These are phyloP conservation scores for Gossypium stocksii DNA, from an alignment of 345 rosid species.

Conservation along the genomic window DNA sequence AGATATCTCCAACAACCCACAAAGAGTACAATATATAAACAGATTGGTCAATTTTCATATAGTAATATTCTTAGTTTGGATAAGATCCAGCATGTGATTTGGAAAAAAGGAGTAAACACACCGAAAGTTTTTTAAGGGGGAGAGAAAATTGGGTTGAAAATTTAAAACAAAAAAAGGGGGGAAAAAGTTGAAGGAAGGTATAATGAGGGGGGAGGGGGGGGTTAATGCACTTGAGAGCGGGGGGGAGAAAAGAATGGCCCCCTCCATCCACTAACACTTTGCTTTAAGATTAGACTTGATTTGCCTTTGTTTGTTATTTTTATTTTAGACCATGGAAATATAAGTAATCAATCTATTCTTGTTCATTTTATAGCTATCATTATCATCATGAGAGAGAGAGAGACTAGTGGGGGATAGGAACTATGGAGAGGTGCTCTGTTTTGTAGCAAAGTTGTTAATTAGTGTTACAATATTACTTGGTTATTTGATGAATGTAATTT, in stretches of 20 bases:
- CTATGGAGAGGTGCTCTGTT: neutral
- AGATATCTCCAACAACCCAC: neutral
- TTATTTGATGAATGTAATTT: neutral
- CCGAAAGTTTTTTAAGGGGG: slow-evolving; percentile 11
- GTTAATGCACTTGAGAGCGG: slow-evolving; percentile 35
- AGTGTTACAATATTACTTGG: neutral
- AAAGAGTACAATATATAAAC: neutral
- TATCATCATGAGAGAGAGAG: slow-evolving; percentile 14
- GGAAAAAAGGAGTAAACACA: neutral
- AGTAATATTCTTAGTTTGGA: neutral
- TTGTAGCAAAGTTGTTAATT: neutral
- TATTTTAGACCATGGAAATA: slow-evolving; percentile 24
- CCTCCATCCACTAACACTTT: slow-evolving; percentile 23
- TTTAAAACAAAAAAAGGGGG: slow-evolving; percentile 3
- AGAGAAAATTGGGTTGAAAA: slow-evolving; percentile 9
- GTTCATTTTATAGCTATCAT: slow-evolving; percentile 15
- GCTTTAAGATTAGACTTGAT: slow-evolving; percentile 25
- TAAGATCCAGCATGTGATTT: neutral
- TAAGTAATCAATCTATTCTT: neutral
- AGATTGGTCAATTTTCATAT: neutral
- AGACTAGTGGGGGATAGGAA: neutral
- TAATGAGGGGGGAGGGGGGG: slow-evolving; percentile 23
- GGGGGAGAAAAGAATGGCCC: slow-evolving; percentile 10
- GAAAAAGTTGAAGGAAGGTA: slow-evolving; percentile 5
- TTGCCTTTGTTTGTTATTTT: slow-evolving; percentile 13